These are phyloP conservation scores for Trichoderma virens DNA, from an alignment of 495 filamentous ascomycete species.

Conservation along the genomic window DNA sequence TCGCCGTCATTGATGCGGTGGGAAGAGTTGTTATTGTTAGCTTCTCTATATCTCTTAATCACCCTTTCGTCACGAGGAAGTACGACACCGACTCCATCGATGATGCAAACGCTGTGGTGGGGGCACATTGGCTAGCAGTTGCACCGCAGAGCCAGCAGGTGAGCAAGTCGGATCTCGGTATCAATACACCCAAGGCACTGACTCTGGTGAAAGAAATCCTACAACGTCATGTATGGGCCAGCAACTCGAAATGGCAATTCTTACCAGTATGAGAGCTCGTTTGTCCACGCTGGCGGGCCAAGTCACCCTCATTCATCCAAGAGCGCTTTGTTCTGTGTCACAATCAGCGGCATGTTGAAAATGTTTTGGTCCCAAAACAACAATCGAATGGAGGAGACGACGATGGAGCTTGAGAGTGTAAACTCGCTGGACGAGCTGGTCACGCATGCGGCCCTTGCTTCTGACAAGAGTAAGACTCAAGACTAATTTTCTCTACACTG, in stretches of 20 bases:
- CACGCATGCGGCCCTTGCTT: slow-evolving; percentile 72
- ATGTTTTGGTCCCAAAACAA: slow-evolving; percentile 62
- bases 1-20: slow-evolving; percentile 67
- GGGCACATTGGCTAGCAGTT: slow-evolving; percentile 73
- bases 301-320: slow-evolving; percentile 58
- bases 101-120: slow-evolving; percentile 69
- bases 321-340: slow-evolving; percentile 62
- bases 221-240: slow-evolving; percentile 32
- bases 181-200: background rate
- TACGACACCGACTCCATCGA: slow-evolving; percentile 56
- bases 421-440: slow-evolving; percentile 60
- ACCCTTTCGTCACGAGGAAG: slow-evolving; percentile 45
- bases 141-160: background rate
- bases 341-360: slow-evolving; percentile 58
- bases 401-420: slow-evolving; percentile 60
- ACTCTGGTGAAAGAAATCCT: slow-evolving; percentile 12
- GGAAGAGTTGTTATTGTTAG: slow-evolving; percentile 66
- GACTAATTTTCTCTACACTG: background rate
- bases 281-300: slow-evolving; percentile 54
- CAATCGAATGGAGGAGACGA: slow-evolving; percentile 57
- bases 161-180: background rate
- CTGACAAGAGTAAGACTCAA: slow-evolving; percentile 53
- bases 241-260: slow-evolving; percentile 35
- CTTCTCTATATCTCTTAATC: slow-evolving; percentile 57
- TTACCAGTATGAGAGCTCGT: slow-evolving; percentile 36